phyloP scores from a whole-genome alignment of 2,329 filamentous ascomycete genomes.

The Alternaria longipes region DNA sequence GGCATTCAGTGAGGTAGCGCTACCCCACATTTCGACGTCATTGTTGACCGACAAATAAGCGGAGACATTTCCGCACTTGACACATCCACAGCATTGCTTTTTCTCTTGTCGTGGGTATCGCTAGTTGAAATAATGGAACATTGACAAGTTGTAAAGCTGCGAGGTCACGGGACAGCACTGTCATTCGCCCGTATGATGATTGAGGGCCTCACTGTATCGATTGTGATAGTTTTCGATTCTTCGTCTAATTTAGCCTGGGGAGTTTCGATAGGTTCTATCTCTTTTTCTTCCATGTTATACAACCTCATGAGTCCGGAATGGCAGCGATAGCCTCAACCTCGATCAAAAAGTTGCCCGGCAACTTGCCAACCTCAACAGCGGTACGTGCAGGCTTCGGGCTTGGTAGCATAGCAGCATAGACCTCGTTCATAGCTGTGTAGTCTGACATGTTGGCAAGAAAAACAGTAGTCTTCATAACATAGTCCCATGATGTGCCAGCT shows the following conservation, averaged over 20 bases:
- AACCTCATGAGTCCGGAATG: slow-evolving; percentile 33
- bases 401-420: slow-evolving; percentile 43
- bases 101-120: background rate
- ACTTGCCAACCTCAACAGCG: slow-evolving; percentile 43
- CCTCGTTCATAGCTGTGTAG: slow-evolving; percentile 46
- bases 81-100: background rate
- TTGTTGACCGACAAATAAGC: background rate
- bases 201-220: background rate
- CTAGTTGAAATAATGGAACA: rapidly evolving
- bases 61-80: background rate
- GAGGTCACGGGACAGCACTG: background rate
- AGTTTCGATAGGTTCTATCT: background rate
- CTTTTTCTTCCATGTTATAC: too few species aligned
- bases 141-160: background rate
- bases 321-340: slow-evolving; percentile 47
- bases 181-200: background rate
- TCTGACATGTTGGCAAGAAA: slow-evolving; percentile 46
- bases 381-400: slow-evolving; percentile 43
- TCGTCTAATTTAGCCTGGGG: too few species aligned
- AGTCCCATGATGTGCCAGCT: slow-evolving; percentile 46
- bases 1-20: background rate
- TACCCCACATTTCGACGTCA: slow-evolving; percentile 2
- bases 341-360: slow-evolving; percentile 42
- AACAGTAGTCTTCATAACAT: slow-evolving; percentile 47
- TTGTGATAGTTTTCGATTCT: background rate